Conservation (phyloP, 2,329 filamentous ascomycete species). For the Aureobasidium lini region DNA sequence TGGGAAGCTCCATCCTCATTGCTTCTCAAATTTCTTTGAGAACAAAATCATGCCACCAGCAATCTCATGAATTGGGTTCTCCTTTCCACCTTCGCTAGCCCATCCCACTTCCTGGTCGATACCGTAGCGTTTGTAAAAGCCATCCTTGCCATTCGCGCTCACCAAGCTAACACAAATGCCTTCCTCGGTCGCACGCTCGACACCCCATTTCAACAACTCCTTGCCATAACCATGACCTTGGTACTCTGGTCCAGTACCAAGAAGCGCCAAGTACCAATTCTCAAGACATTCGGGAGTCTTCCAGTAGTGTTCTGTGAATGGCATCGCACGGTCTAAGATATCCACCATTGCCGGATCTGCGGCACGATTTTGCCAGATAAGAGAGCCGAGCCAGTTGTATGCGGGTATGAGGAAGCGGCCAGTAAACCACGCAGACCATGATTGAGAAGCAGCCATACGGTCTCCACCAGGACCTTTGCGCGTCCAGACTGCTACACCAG, state of each 20-base stretch:
- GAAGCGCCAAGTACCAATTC: constrained; percentile 21
- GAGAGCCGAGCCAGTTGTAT: constrained; percentile 20
- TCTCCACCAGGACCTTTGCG: constrained; percentile 16
- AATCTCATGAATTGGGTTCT: constrained; percentile 11
- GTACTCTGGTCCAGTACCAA: constrained; percentile 21
- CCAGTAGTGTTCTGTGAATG: constrained; percentile 22
- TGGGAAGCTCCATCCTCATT: not conserved
- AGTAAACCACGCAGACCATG: constrained; percentile 8
- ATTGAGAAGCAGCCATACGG: constrained; percentile 9
- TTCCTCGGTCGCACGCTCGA: constrained; percentile 30
- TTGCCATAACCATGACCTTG: constrained; percentile 21
- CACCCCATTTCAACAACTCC: constrained; percentile 23
- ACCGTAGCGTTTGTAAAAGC: constrained; percentile 19
- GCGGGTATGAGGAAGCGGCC: constrained; percentile 14
- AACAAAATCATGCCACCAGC: constrained; percentile 15
- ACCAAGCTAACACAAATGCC: constrained; percentile 43
- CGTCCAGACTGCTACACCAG: constrained; percentile 23
- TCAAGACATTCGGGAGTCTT: constrained; percentile 19
- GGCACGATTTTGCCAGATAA: constrained; percentile 21
- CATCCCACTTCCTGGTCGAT: constrained; percentile 6
- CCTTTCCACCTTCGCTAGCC: constrained; percentile 12
- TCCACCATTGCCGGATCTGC: constrained; percentile 16
- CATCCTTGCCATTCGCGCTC: constrained; percentile 20
- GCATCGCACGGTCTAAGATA: constrained; percentile 15
- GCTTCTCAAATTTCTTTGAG: not conserved